phyloP scores from a whole-genome alignment of 768 basidiomycete species.

The Hydnomerulius pinastri region DNA sequence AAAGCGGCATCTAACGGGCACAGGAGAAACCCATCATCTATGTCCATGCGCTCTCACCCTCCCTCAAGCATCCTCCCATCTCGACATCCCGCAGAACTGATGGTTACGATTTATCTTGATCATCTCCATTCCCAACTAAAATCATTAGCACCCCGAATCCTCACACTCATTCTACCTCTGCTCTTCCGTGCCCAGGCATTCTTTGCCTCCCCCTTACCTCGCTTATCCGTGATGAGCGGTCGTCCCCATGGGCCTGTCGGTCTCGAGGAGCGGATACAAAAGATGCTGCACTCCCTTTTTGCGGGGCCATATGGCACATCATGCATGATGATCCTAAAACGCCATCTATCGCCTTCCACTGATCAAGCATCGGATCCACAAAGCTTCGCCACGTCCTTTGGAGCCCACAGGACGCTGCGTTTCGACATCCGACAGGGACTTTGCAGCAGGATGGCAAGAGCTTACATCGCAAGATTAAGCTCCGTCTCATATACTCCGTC shows the following conservation, averaged over 20 bases:
- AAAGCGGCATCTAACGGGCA: constrained; percentile 40
- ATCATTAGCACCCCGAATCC: constrained; percentile 53
- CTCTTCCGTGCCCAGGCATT: constrained; percentile 73
- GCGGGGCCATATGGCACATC: constrained; percentile 65
- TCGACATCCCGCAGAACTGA: constrained; percentile 63
- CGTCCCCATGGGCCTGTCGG: constrained; percentile 31
- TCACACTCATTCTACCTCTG: constrained; percentile 61
- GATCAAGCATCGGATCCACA: constrained; percentile 26
- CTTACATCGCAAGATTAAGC: constrained; percentile 59
- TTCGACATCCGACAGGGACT: constrained; percentile 64
- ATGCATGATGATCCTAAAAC: constrained; percentile 64
- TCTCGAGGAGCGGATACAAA: constrained; percentile 58
- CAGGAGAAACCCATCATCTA: constrained; percentile 61
- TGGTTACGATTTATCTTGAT: constrained; percentile 60
- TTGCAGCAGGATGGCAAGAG: constrained; percentile 61
- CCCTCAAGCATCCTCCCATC: constrained; percentile 30
- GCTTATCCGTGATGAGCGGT: constrained; percentile 55
- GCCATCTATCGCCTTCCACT: constrained; percentile 54
- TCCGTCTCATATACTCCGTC: constrained; percentile 57
- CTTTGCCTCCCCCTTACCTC: constrained; percentile 66
- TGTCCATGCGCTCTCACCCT: constrained; percentile 50
- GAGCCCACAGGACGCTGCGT: constrained; percentile 63
- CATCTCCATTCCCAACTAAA: constrained; percentile 65
- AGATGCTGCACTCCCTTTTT: constrained; percentile 56
- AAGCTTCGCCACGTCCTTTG: constrained; percentile 46